Conservation (phyloP, 768 basidiomycete genomes). For the Collybia nuda region DNA sequence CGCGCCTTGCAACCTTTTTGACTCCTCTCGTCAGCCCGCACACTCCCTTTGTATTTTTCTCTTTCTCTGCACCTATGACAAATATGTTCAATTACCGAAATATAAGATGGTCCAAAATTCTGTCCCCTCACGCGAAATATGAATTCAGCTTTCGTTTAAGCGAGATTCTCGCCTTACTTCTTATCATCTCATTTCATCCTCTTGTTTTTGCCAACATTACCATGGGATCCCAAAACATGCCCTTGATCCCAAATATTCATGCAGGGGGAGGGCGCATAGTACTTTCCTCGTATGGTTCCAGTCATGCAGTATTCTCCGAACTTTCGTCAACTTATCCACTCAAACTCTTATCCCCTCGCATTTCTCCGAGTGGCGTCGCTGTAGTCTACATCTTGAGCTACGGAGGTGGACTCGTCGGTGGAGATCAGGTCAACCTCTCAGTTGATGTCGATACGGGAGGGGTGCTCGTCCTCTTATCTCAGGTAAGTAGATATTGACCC, state of each 20-base stretch:
- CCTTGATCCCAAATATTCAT: constrained; percentile 25
- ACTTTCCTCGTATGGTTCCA: constrained; percentile 50
- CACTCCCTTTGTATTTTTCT: constrained; percentile 10
- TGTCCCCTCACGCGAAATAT: not conserved
- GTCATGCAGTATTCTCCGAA: constrained; percentile 61
- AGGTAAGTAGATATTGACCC: constrained; percentile 48
- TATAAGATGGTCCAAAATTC: not conserved
- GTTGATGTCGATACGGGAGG: constrained; percentile 58
- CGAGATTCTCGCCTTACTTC: not conserved
- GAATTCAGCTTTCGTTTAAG: not conserved
- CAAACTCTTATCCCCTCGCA: constrained; percentile 79
- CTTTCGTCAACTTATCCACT: constrained; percentile 83
- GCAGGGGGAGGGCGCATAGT: constrained; percentile 60
- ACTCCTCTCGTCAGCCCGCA: constrained; percentile 1
- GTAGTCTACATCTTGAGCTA: constrained; percentile 83
- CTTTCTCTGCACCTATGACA: constrained; percentile 12
- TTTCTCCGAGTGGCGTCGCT: constrained; percentile 49
- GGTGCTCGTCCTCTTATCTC: constrained; percentile 76
- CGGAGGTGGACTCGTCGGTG: constrained; percentile 89
- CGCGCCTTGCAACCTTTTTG: constrained; percentile 7
- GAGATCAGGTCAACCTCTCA: constrained; percentile 69
- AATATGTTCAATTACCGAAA: constrained; percentile 12
- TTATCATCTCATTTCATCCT: constrained; percentile 1
- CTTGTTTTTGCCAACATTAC: not conserved
- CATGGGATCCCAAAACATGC: constrained; percentile 9